Conservation (phyloP, 169 alveolate species). For the Plasmodium ovale region DNA sequence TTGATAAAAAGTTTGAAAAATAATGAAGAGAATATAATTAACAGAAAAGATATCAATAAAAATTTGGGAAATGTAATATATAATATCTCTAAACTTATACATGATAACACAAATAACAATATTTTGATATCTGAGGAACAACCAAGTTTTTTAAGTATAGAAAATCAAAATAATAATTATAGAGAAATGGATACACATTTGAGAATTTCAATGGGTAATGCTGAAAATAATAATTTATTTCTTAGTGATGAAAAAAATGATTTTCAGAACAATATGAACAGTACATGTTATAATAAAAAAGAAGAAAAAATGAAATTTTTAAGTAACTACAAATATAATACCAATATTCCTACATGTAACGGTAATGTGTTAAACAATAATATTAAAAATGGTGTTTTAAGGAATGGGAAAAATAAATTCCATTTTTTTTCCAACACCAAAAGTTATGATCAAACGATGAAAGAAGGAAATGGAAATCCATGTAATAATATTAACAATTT, state of each 20-base stretch:
- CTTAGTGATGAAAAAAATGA: slow-evolving; percentile 36
- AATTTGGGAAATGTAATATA: slow-evolving; percentile 42
- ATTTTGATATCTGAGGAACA: slow-evolving; percentile 13
- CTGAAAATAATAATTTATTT: slow-evolving; percentile 51
- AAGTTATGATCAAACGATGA: slow-evolving; percentile 8
- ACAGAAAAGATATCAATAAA: slow-evolving; percentile 21
- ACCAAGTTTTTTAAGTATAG: neutral
- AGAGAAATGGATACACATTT: slow-evolving; percentile 14
- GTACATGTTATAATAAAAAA: slow-evolving; percentile 20
- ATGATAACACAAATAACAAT: slow-evolving; percentile 22
- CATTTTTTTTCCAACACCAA: slow-evolving; percentile 2
- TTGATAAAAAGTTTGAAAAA: slow-evolving; percentile 18
- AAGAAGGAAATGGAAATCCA: slow-evolving; percentile 1
- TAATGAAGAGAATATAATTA: slow-evolving; percentile 47
- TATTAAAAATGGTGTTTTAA: slow-evolving; percentile 15
- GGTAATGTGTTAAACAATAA: neutral
- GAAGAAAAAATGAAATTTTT: slow-evolving; percentile 15
- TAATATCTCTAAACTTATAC: slow-evolving; percentile 62
- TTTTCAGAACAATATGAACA: neutral
- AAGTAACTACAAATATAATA: neutral
- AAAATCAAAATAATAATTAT: neutral
- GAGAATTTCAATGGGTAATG: slow-evolving; percentile 33
- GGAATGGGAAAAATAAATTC: slow-evolving; percentile 16
- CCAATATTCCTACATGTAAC: neutral
- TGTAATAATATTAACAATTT: slow-evolving; percentile 4